A percentile compares a stretch with the other conserved stretches of the same genome.
Evolutionary conservation across 1,284 basidiomycete genomes (phyloP).

Genomic region (Hemileia vastatrix): DNA sequence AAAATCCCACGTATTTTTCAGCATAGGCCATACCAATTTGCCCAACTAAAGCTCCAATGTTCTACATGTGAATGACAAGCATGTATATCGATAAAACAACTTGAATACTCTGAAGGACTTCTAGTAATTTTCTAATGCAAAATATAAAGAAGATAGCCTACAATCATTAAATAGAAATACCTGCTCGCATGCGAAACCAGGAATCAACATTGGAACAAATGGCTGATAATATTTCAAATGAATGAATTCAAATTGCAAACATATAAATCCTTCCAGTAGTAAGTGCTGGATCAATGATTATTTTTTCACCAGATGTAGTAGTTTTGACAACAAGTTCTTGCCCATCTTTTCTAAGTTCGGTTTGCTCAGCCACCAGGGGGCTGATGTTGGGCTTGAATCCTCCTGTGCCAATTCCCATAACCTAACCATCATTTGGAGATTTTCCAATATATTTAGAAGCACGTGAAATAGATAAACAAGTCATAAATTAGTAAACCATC

Average conservation of each 20-base stretch:
- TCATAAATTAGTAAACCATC: too few relatives aligned
- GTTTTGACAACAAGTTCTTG: slow-evolving; percentile 47
- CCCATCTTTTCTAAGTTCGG: slow-evolving; percentile 50
- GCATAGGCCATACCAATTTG: slow-evolving; percentile 46
- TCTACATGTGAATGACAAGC: too few relatives aligned
- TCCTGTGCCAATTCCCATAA: slow-evolving; percentile 53
- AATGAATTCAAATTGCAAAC: slow-evolving; percentile 49
- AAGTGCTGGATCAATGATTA: slow-evolving; percentile 67
- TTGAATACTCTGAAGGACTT: too few relatives aligned
- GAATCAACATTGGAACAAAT: too few relatives aligned
- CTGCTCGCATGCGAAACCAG: too few relatives aligned
- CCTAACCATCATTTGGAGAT: too few relatives aligned
- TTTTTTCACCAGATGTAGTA: slow-evolving; percentile 58
- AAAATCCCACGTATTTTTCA: slow-evolving; percentile 47
- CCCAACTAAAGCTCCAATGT: slow-evolving; percentile 59
- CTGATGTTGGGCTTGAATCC: slow-evolving; percentile 50
- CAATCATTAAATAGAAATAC: slow-evolving; percentile 21
- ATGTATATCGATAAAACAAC: too few relatives aligned
- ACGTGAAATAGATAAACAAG: too few relatives aligned
- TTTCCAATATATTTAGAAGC: too few relatives aligned
- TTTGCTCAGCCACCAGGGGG: slow-evolving; percentile 63
- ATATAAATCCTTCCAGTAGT: slow-evolving; percentile 56
- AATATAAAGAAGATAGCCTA: too few relatives aligned
- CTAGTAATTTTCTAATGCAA: too few relatives aligned
- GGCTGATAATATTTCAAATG: too few relatives aligned